Conservation (phyloP, 768 basidiomycete genomes). For the Floccularia luteovirens region DNA sequence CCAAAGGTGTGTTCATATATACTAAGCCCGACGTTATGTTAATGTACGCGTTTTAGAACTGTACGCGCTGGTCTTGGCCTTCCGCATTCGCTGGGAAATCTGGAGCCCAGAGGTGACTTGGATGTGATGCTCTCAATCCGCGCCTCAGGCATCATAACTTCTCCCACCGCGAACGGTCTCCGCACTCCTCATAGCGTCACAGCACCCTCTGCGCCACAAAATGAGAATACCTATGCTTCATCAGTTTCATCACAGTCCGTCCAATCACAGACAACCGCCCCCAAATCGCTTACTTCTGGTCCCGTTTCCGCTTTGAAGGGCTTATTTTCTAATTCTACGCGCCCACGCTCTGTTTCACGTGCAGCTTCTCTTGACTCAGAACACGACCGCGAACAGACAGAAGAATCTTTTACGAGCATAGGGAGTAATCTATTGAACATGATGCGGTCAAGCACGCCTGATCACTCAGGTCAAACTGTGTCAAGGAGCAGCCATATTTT, state of each 20-base stretch:
- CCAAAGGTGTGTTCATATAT: slow-evolving; percentile 45
- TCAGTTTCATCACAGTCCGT: slow-evolving; percentile 36
- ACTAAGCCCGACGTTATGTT: not conserved
- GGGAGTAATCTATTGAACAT: slow-evolving; percentile 48
- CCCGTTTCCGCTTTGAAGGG: slow-evolving; percentile 55
- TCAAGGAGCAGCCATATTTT: slow-evolving; percentile 8
- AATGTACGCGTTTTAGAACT: slow-evolving; percentile 34
- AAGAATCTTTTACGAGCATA: slow-evolving; percentile 52
- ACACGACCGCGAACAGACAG: slow-evolving; percentile 22
- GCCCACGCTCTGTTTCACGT: slow-evolving; percentile 52
- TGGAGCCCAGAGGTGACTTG: slow-evolving; percentile 72
- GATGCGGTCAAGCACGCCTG: slow-evolving; percentile 32
- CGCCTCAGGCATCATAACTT: slow-evolving; percentile 49
- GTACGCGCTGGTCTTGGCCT: slow-evolving; percentile 61
- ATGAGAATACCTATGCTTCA: slow-evolving; percentile 34
- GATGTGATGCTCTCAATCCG: slow-evolving; percentile 82
- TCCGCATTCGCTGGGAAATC: slow-evolving; percentile 27
- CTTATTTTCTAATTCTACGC: slow-evolving; percentile 38
- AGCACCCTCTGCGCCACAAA: slow-evolving; percentile 16
- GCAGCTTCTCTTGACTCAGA: slow-evolving; percentile 35
- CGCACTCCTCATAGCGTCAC: slow-evolving; percentile 15
- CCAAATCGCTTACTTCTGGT: slow-evolving; percentile 26
- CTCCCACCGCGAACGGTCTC: slow-evolving; percentile 12
- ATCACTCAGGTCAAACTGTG: slow-evolving; percentile 14
- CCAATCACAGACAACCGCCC: slow-evolving; percentile 31